Evolutionary conservation across 108 stramenopile species (phyloP).

Genomic region (Nitzschia sp.): DNA sequence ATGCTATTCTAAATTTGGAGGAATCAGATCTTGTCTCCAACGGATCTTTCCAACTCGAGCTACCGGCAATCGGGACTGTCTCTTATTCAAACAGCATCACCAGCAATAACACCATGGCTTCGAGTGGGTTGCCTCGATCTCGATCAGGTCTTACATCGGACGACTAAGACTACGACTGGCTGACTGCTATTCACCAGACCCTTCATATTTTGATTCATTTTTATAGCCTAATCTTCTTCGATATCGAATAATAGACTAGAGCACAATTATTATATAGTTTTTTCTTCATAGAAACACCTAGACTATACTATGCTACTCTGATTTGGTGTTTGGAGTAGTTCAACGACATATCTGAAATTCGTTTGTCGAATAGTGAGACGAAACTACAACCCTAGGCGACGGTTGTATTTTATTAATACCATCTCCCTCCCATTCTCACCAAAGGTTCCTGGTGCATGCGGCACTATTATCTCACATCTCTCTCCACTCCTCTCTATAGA

Average conservation of each 20-base stretch:
- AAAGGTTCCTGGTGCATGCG: too few relatives aligned
- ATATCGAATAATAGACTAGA: background rate
- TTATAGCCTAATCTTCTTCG: background rate
- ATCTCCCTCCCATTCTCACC: too few relatives aligned
- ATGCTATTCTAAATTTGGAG: constrained; percentile 60
- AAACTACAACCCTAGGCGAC: too few relatives aligned
- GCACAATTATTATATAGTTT: background rate
- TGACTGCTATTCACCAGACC: background rate
- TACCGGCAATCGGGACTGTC: constrained; percentile 59
- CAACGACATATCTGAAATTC: too few relatives aligned
- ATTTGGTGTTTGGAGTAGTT: too few relatives aligned
- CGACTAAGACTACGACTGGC: background rate
- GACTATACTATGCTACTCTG: too few relatives aligned
- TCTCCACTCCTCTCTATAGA: too few relatives aligned
- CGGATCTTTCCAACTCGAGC: constrained; percentile 68
- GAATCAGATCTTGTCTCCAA: constrained; percentile 68
- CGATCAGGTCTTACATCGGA: constrained; percentile 41
- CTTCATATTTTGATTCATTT: too few relatives aligned
- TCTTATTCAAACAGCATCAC: constrained; percentile 43
- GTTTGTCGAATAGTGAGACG: too few relatives aligned
- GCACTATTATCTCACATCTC: too few relatives aligned
- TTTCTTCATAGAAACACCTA: too few relatives aligned
- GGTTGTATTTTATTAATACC: too few relatives aligned
- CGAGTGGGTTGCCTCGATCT: constrained; percentile 39
- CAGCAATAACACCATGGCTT: constrained; percentile 49